Evolutionary conservation across 495 filamentous ascomycete species (phyloP).

Genomic region (Evernia prunastri): DNA sequence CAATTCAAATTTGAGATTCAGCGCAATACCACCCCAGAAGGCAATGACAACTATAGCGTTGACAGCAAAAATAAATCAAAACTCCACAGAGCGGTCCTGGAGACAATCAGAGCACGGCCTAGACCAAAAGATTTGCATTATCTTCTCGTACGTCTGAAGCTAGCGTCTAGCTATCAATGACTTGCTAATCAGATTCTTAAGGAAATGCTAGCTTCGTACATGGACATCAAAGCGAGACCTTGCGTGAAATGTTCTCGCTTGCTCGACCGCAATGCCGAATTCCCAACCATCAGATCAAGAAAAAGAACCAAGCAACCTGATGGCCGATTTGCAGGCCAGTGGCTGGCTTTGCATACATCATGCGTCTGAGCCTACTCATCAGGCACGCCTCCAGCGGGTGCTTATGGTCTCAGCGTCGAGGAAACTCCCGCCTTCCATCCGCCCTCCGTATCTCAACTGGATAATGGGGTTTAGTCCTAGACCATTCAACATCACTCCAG

Average conservation of each 20-base stretch:
- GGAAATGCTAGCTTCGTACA: conserved; percentile 28
- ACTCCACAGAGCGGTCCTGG: conserved; percentile 18
- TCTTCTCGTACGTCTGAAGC: conserved; percentile 21
- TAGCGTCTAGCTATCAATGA: background rate
- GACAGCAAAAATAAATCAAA: conserved; percentile 14
- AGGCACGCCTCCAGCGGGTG: background rate
- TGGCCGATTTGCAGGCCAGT: conserved; percentile 6
- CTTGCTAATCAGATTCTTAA: conserved; percentile 16
- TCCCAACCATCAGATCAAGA: conserved; percentile 22
- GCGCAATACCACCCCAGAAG: background rate
- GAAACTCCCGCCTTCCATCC: background rate
- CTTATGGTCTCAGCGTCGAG: background rate
- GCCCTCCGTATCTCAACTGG: background rate
- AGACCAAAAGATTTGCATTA: conserved; percentile 8
- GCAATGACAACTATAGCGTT: conserved; percentile 1
- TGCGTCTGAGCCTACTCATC: conserved; percentile 12
- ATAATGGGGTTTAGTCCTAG: background rate
- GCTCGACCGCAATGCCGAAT: conserved; percentile 25
- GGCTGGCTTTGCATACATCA: conserved; percentile 24
- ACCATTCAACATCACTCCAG: conserved; percentile 16
- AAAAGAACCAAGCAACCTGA: conserved; percentile 13
- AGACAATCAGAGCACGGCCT: conserved; percentile 13
- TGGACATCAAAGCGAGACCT: conserved; percentile 22
- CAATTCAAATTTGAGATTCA: conserved; percentile 17
- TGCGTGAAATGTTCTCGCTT: conserved; percentile 25